phyloP scores from a whole-genome alignment of 805 yeast species.

The Saturnispora diversa region DNA sequence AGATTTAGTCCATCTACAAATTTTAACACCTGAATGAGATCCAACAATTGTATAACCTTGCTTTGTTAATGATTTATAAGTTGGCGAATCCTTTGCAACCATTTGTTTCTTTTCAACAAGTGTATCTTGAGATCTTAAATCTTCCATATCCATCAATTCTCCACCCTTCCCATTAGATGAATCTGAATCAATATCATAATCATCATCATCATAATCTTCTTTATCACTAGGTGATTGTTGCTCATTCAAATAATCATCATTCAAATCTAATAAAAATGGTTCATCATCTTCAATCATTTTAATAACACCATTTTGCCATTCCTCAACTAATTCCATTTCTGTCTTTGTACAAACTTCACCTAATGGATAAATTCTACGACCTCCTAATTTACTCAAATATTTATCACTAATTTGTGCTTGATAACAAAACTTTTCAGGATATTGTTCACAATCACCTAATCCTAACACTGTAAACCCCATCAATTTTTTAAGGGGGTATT shows the following conservation, averaged over 20 bases:
- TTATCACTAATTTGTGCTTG: conserved; percentile 72
- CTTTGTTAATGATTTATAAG: conserved; percentile 78
- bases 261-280: conserved; percentile 45
- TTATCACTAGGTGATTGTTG: too few species aligned
- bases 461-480: conserved; percentile 84
- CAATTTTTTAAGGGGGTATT: conserved; percentile 60
- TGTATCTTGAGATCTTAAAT: conserved; percentile 23
- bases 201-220: conserved; percentile 16
- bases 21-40: conserved; percentile 89
- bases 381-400: conserved; percentile 78
- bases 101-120: conserved; percentile 52
- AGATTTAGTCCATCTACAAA: conserved; percentile 93
- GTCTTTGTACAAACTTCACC: conserved; percentile 79
- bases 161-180: conserved; percentile 23
- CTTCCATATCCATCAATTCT: conserved; percentile 72
- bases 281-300: conserved; percentile 62
- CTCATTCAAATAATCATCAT: conserved; percentile 32
- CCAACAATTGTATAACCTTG: conserved; percentile 94
- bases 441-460: conserved; percentile 78
- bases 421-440: conserved; percentile 76
- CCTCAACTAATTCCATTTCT: conserved; percentile 47
- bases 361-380: conserved; percentile 70
- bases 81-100: conserved; percentile 87
- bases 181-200: conserved; percentile 10
- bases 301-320: conserved; percentile 59